Percentiles rank a stretch among this genome's conserved stretches.
phyloP scores from a whole-genome alignment of 257 asterid genomes.

The Scutellaria galericulata region DNA sequence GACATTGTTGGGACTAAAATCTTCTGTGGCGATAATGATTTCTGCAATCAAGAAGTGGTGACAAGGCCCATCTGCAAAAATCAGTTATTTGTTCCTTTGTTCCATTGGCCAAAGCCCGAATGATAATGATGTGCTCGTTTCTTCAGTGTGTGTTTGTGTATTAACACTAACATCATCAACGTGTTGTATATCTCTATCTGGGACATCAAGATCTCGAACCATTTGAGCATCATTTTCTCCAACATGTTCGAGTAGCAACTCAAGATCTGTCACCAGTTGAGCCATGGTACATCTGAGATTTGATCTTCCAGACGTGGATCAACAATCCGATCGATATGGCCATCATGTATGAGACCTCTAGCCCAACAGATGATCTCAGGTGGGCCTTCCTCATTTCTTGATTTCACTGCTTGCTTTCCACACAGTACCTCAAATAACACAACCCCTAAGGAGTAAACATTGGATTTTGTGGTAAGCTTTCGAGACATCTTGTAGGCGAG shows the following conservation, averaged over 20 bases:
- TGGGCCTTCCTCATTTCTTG: background rate
- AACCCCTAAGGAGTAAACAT: slow-evolving; percentile 21
- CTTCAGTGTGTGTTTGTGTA: no score
- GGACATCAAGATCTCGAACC: no score
- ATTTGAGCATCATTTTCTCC: no score
- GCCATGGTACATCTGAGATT: slow-evolving; percentile 17
- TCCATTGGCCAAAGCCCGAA: no score
- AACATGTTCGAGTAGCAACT: background rate
- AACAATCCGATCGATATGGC: background rate
- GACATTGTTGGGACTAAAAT: no score
- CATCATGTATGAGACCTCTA: background rate
- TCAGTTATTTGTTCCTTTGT: no score
- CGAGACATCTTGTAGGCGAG: background rate
- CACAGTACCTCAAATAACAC: slow-evolving; percentile 19
- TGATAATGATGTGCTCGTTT: no score
- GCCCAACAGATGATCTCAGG: slow-evolving; percentile 1
- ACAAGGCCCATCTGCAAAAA: no score
- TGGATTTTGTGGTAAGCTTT: background rate
- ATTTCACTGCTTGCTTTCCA: background rate
- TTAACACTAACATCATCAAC: no score
- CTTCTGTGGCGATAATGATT: no score
- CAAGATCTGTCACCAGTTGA: slow-evolving; percentile 25
- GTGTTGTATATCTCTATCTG: no score
- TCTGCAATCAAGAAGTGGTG: no score
- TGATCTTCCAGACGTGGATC: background rate